Conservation (phyloP, 2,329 filamentous ascomycete genomes). For the Diaporthe destruens region DNA sequence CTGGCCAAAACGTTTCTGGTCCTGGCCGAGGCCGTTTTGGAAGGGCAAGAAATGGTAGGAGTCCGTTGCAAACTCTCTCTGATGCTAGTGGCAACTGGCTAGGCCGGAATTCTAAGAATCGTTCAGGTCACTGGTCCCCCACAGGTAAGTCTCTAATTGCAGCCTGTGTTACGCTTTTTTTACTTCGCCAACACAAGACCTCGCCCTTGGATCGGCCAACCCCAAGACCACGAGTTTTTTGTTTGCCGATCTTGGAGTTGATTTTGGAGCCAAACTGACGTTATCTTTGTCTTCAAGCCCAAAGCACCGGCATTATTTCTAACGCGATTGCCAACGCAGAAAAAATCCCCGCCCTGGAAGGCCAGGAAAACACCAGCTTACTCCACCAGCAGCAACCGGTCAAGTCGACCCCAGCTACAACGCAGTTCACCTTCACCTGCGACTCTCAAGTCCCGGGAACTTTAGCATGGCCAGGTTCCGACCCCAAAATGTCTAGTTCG, state of each 20-base stretch:
- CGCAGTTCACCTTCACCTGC: conserved; percentile 97
- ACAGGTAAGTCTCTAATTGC: conserved; percentile 57
- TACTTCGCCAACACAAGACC: not conserved
- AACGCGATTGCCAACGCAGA: conserved; percentile 91
- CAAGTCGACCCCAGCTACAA: conserved; percentile 76
- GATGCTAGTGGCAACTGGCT: conserved; percentile 71
- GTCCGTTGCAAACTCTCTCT: conserved; percentile 70
- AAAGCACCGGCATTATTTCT: conserved; percentile 84
- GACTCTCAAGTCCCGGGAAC: conserved; percentile 88
- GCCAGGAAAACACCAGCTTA: conserved; percentile 83
- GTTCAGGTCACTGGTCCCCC: conserved; percentile 59
- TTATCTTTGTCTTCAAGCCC: conserved; percentile 50
- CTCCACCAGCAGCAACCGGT: conserved; percentile 70
- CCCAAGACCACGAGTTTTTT: not conserved
- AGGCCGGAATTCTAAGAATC: conserved; percentile 60
- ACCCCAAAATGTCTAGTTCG: conserved; percentile 45
- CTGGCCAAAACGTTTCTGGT: conserved; percentile 81
- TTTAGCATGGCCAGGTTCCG: conserved; percentile 78
- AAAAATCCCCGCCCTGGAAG: conserved; percentile 72
- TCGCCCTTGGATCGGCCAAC: conserved; percentile 9
- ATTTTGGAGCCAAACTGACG: conserved; percentile 43
- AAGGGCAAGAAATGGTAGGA: conserved; percentile 72
- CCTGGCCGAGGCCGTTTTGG: conserved; percentile 87
- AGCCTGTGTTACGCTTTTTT: not conserved
- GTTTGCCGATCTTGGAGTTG: conserved; percentile 29